Percentiles rank a stretch among this genome's conserved stretches.
These are phyloP conservation scores for Trichoderma asperelloides DNA, from an alignment of 495 filamentous ascomycete genomes.

Conservation along the genomic window DNA sequence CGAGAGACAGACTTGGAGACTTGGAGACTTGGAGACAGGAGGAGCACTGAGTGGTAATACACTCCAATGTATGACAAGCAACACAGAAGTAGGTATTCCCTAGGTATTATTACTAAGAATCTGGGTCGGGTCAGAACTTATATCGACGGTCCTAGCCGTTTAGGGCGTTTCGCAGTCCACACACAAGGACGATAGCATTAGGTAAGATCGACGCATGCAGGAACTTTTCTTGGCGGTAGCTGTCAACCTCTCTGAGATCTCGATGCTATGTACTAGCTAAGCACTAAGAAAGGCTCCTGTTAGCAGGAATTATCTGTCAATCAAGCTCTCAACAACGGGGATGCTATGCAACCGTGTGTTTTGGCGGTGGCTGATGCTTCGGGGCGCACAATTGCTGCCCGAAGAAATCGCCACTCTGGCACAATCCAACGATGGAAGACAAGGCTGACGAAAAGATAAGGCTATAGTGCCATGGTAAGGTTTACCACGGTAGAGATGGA, in stretches of 20 bases:
- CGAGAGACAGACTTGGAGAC: no score
- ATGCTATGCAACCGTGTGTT: neutral
- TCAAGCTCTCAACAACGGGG: neutral
- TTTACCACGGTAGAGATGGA: neutral
- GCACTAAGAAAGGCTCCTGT: neutral
- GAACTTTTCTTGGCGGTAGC: neutral
- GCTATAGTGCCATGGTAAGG: neutral
- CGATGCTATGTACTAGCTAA: neutral
- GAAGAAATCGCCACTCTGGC: neutral
- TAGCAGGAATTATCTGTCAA: neutral
- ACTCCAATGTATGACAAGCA: no score
- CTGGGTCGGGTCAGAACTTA: neutral
- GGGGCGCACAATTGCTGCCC: neutral
- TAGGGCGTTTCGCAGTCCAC: neutral
- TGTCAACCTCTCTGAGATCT: no score
- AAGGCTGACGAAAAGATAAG: neutral
- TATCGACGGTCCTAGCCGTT: neutral
- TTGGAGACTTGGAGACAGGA: no score
- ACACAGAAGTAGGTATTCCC: no score
- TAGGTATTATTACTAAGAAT: no score
- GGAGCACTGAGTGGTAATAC: no score
- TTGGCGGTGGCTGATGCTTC: neutral
- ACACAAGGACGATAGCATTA: neutral
- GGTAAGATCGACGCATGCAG: neutral
- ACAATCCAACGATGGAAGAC: neutral